Evolutionary conservation across 495 filamentous ascomycete species (phyloP), one percentile per base, ranked within the genome.

Genomic region (Talaromyces borbonicus): DNA sequence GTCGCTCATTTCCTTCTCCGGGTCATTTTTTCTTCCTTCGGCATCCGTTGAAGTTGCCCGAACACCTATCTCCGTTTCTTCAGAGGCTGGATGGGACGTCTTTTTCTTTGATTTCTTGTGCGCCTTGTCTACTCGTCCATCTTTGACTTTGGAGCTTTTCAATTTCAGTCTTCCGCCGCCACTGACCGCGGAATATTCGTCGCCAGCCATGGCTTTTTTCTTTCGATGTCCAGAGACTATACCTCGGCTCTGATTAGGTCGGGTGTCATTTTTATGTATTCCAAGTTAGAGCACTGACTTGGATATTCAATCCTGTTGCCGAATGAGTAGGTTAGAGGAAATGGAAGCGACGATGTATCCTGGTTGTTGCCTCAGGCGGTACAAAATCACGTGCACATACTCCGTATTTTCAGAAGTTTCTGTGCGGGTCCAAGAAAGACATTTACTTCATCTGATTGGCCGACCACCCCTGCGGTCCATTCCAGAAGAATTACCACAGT

Each of bases 131-230:
- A 74, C 59, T 50, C 71, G 63, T 41, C 64, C 59, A 47, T 64
- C 62, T 50, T 68, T 68, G 50, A 78, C 71, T 55, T 77, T 77
- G 9, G 62, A 68, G 54, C 87, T 85, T 66, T 95, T 95, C 35
- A 95, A 77, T 57, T 87, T 88, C 33, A 93, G 79, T 20, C 78
- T 77, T 49, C 82, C 83, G 46, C 79, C 75, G 47, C 75, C 73
- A 50, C 73, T 66, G 37, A 73, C 64, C 52, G 80, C 67, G n/a
- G 68, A 50, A 71, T 90, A 92, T 35, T 88, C 85, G 55, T 85
- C 79, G 45, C 72, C 62, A 20, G 73, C 69, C 77, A 80, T 82
- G 14, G 16, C 31, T 35, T 14, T 39, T 12, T 24, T 8, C n/a
- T 12, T 8, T 19, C 14, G 6, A 2, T 35, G 15, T 16, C 16